phyloP scores from a whole-genome alignment of 106 monocot species.

The Alisma plantagoaquatica region DNA sequence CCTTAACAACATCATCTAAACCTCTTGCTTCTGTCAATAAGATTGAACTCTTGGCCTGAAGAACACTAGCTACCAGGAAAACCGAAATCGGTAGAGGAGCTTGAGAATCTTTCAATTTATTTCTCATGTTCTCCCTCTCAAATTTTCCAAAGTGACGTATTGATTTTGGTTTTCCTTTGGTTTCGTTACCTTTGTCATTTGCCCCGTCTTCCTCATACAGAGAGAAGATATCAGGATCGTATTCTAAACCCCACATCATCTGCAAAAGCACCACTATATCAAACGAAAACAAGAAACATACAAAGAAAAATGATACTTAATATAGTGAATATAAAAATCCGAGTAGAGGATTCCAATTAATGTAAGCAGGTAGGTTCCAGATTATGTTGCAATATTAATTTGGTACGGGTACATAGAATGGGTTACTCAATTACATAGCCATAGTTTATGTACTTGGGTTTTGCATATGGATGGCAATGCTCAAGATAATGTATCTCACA shows the following conservation, averaged over 20 bases:
- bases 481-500: too few species aligned
- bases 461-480: too few species aligned
- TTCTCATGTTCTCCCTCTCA: conserved; percentile 65
- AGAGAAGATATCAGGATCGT: conserved; percentile 60
- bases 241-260: conserved; percentile 99
- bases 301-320: too few species aligned
- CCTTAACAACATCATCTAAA: conserved; percentile 89
- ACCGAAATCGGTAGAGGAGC: conserved; percentile 83
- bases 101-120: conserved; percentile 34
- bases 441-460: too few species aligned
- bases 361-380: too few species aligned
- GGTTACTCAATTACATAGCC: too few species aligned
- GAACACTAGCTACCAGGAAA: conserved; percentile 90
- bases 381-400: too few species aligned
- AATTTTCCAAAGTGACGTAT: conserved; percentile 78
- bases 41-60: conserved; percentile 71
- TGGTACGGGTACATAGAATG: too few species aligned
- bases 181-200: conserved; percentile 35
- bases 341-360: too few species aligned
- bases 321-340: too few species aligned
- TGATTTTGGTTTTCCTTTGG: conserved; percentile 66
- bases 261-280: too few species aligned
- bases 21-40: conserved; percentile 78
- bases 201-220: conserved; percentile 52
- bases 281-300: too few species aligned